These are phyloP conservation scores for Thelephora terrestris DNA, from an alignment of 1,284 basidiomycete genomes.

Conservation along the genomic window DNA sequence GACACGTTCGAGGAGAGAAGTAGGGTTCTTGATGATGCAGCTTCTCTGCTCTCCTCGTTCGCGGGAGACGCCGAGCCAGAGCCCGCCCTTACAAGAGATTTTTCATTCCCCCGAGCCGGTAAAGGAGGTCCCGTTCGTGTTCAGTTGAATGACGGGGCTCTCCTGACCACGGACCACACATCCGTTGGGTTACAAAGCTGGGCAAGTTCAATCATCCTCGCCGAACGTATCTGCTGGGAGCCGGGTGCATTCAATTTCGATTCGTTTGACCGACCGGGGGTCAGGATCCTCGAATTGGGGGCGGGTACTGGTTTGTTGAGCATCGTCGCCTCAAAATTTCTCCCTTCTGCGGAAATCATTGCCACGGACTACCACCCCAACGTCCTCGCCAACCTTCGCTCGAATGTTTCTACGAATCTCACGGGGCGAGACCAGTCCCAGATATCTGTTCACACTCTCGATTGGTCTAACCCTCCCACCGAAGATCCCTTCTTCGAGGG, in stretches of 20 bases:
- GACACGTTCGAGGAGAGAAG: conserved; percentile 26
- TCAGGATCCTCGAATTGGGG: conserved; percentile 72
- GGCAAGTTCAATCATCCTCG: conserved; percentile 74
- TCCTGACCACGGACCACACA: conserved; percentile 63
- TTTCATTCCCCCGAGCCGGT: conserved; percentile 32
- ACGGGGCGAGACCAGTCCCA: conserved; percentile 13
- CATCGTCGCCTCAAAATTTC: conserved; percentile 55
- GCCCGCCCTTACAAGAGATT: conserved; percentile 39
- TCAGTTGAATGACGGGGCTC: conserved; percentile 70
- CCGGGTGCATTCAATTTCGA: conserved; percentile 36
- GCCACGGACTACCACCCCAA: conserved; percentile 78
- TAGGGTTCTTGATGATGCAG: conserved; percentile 40
- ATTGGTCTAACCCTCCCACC: conserved; percentile 54
- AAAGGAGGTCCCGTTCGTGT: conserved; percentile 29
- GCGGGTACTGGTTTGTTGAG: conserved; percentile 83
- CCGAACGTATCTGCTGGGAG: conserved; percentile 52
- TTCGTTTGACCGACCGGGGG: conserved; percentile 13
- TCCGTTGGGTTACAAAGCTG: conserved; percentile 84
- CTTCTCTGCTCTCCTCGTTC: conserved; percentile 49
- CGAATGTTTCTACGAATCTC: conserved; percentile 58
- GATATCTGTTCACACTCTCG: conserved; percentile 42
- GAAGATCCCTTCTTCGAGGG: conserved; percentile 23
- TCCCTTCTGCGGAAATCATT: conserved; percentile 31
- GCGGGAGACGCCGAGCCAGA: conserved; percentile 28
- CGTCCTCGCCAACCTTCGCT: conserved; percentile 62